Evolutionary conservation across 257 asterid genomes (phyloP), one percentile per base, ranked within the genome.

Genomic region (Cinchona pubescens): DNA sequence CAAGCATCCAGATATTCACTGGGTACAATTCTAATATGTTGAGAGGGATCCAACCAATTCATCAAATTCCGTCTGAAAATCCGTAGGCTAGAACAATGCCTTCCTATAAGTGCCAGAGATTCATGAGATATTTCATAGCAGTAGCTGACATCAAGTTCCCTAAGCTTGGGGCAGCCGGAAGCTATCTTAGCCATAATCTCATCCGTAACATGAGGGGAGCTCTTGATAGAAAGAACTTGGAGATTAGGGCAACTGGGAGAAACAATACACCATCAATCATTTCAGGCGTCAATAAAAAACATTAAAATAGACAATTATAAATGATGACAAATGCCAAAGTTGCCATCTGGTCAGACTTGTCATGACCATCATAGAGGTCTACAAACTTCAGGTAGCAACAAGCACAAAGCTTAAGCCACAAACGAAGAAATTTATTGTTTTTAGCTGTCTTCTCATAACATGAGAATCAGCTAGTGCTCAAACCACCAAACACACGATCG

Each of bases 31-130:
- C 89, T 84, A 1, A 23, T 49, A 46, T 90, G 96, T 75, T 86
- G 92, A 55, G 96, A 88, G 73, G 91, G 88, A 83, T 88, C 92
- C 76, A 92, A 51, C 93, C 89, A 90, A 83, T 89, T 94, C 96
- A 83, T 90, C 48, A 89, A 81, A 77, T 89, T 92, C 59, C 96
- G 75, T 68, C 82, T 86, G 38, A 92, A 88, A 34, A 83, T 69
- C 48, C 3, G 79, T 30, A 94, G 66, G 55, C 82, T 70, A 0
- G 89, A 85, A 72, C 97, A 94, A 25, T 38, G 79, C 21, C 81
- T 79, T 78, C 96, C 96, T 30, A 91, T 74, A 19, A 73, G 51
- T 42, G 89, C 86, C 74, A 94, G 32, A 35, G 94, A 90, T 74
- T 84, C 78, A 64, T 92, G 90, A 32, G 97, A 92, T 81, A 91